phyloP scores from a whole-genome alignment of 1,139 yeast genomes.

The Candida sp. region DNA sequence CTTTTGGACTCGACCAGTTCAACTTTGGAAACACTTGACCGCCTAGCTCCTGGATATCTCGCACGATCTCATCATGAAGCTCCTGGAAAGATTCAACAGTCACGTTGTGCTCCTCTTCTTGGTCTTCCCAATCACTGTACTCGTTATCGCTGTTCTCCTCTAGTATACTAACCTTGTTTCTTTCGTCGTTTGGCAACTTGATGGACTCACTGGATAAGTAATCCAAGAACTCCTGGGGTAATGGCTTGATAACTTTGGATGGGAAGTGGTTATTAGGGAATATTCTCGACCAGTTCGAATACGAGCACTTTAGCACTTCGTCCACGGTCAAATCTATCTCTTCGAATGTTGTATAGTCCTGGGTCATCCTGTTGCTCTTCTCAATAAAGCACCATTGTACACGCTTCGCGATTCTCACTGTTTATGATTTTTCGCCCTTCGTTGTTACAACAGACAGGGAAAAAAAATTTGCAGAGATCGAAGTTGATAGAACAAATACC shows the following conservation, averaged over 20 bases:
- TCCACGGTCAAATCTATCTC: constrained; percentile 42
- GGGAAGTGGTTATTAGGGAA: constrained; percentile 57
- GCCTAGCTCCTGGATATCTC: constrained; percentile 45
- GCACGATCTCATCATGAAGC: constrained; percentile 57
- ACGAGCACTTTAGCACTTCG: constrained; percentile 70
- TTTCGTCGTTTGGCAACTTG: constrained; percentile 54
- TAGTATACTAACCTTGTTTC: constrained; percentile 15
- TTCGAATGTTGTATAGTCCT: constrained; percentile 27
- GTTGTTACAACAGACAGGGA: background rate
- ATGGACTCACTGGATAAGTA: constrained; percentile 84
- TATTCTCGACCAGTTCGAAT: constrained; percentile 70
- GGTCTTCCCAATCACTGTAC: constrained; percentile 71
- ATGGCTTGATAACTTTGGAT: constrained; percentile 60
- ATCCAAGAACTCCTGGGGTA: constrained; percentile 69
- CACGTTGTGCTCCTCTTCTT: constrained; percentile 1
- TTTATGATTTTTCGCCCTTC: background rate
- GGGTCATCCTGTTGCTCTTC: background rate
- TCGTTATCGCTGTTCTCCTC: constrained; percentile 60
- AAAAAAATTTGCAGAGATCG: background rate
- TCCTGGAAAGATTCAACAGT: constrained; percentile 45
- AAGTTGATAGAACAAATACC: background rate
- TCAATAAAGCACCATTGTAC: background rate
- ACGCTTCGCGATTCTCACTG: background rate
- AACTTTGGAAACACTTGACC: constrained; percentile 81
- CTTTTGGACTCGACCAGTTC: constrained; percentile 98